Conservation (phyloP, 768 basidiomycete genomes). For the Trametes cubensis region DNA sequence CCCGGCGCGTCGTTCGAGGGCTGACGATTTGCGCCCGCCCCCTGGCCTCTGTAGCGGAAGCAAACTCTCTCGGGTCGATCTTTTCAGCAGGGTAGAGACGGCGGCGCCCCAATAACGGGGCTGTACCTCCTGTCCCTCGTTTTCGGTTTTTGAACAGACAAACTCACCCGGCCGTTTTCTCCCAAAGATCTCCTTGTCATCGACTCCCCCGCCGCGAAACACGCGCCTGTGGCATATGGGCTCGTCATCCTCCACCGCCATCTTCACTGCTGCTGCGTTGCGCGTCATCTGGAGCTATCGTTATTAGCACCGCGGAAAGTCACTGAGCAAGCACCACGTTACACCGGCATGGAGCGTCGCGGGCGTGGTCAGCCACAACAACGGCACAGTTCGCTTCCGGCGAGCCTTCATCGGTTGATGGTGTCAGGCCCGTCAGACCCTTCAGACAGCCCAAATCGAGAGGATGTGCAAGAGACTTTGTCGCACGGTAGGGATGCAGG, state of each 20-base stretch:
- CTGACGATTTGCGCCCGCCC: conserved; percentile 32
- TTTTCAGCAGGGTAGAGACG: conserved; percentile 22
- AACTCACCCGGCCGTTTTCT: neutral
- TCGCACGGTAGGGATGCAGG: conserved; percentile 1
- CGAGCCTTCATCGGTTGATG: conserved; percentile 21
- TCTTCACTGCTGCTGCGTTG: conserved; percentile 16
- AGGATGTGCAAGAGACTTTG: neutral
- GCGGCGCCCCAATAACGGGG: conserved; percentile 2
- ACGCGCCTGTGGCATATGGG: conserved; percentile 20
- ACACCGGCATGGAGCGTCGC: conserved; percentile 21
- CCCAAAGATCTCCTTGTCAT: conserved; percentile 11
- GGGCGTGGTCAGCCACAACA: conserved; percentile 19
- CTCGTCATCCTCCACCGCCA: conserved; percentile 18
- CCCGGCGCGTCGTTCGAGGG: conserved; percentile 23
- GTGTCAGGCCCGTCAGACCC: conserved; percentile 16
- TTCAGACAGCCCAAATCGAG: conserved; percentile 4
- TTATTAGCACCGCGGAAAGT: conserved; percentile 10
- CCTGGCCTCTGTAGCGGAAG: conserved; percentile 35
- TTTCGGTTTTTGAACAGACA: conserved; percentile 2
- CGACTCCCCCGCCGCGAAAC: conserved; percentile 3
- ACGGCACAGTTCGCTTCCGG: conserved; percentile 23
- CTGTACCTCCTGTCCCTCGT: conserved; percentile 9
- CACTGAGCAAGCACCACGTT: conserved; percentile 4
- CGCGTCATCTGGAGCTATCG: conserved; percentile 13
- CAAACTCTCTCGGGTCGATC: conserved; percentile 38